Evolutionary conservation across 176 grass and related monocot species (phyloP), one percentile per base, ranked within the genome.

Genomic region (Eleusine coracana): DNA sequence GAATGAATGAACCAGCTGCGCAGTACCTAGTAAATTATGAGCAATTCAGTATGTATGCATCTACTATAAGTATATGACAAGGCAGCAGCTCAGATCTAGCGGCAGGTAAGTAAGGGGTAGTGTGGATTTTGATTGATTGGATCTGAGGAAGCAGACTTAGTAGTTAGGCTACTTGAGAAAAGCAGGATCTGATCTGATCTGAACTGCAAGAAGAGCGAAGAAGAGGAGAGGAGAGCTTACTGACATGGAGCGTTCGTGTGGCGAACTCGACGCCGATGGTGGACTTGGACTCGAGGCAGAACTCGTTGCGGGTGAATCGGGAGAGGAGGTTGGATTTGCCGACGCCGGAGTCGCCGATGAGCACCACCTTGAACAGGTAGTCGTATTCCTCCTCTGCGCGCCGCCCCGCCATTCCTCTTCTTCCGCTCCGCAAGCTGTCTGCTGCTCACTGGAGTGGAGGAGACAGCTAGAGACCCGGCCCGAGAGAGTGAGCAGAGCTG

Each of bases 211-310:
- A 42, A 46, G 27, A 31, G 4, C 9, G 34, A 28, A 66, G 18
- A n/a, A 40, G 46, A 38, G 17, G 6, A 15, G 72, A 38, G 17
- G 3, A 37, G 5, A 5, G 27, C 27, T 0, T 44, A 48, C 61
- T 29, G 56, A 89, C 87, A 71, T 89, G 87, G 70, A 89, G 77
- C 5, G 87, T 89, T 3, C 82, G 29, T 3, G 93, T 95, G 46
- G 93, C 93, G 87, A 97, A 97, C 84, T 97, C 94, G 76, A 97
- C 94, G 88, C 94, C 94, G 77, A 97, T 97, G 88, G 94, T 97
- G 89, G 94, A 97, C 79, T 97, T 97, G 63, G 94, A 97, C 77
- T 97, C 94, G 87, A 97, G 90, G 85, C 92, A 95, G 90, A 95
- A 95, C 75, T 95, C 90, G 84, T 95, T 90, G 74, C 93, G 93